Evolutionary conservation across 768 basidiomycete genomes (phyloP).

Genomic region (Clathrus columnatus): DNA sequence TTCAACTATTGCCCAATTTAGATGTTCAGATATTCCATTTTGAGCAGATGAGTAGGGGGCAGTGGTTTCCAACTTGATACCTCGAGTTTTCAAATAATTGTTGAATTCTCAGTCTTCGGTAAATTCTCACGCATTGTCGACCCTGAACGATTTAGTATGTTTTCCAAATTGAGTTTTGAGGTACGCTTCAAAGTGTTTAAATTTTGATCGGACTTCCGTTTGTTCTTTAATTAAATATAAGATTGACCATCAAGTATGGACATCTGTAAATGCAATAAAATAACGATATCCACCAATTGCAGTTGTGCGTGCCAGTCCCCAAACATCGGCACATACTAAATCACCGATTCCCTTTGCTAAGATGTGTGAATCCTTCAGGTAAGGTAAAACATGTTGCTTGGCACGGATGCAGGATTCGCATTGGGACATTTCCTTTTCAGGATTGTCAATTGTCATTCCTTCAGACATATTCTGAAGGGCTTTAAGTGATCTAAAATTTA

Average conservation of each 20-base stretch:
- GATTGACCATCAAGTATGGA: constrained; percentile 12
- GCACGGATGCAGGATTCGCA: constrained; percentile 11
- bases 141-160: constrained; percentile 14
- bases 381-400: constrained; percentile 3
- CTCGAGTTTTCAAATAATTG: neutral
- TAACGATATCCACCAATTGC: constrained; percentile 6
- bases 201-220: constrained; percentile 5
- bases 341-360: neutral
- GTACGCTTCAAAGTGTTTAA: constrained; percentile 12
- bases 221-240: constrained; percentile 14
- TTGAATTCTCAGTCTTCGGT: neutral
- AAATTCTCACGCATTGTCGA: constrained; percentile 21
- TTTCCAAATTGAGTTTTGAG: constrained; percentile 13
- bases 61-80: constrained; percentile 11
- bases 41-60: constrained; percentile 18
- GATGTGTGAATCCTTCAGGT: constrained; percentile 9
- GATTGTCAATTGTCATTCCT: constrained; percentile 16
- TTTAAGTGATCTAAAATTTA: constrained; percentile 6
- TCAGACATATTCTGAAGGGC: constrained; percentile 11
- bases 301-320: constrained; percentile 13
- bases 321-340: constrained; percentile 24
- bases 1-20: constrained; percentile 27
- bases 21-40: constrained; percentile 26
- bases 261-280: constrained; percentile 14
- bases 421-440: neutral